These are phyloP conservation scores for Colletotrichum brevisporum DNA, from an alignment of 2,329 filamentous ascomycete species.

Conservation along the genomic window DNA sequence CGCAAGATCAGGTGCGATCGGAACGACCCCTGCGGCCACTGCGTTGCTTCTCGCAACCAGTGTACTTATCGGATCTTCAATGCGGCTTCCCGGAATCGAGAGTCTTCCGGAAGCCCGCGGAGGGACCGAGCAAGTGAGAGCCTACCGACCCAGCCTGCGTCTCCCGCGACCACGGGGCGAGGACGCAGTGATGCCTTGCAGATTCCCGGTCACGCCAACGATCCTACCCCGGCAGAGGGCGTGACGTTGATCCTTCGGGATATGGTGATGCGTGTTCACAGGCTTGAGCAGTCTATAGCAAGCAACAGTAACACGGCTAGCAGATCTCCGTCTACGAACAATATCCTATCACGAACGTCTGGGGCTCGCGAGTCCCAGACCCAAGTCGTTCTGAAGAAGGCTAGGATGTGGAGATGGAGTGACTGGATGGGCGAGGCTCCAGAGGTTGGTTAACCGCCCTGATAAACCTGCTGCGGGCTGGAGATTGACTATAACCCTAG, in stretches of 20 bases:
- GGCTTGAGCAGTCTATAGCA: not conserved
- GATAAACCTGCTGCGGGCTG: not conserved
- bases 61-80: constrained; percentile 49
- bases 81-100: not conserved
- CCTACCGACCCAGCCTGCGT: not conserved
- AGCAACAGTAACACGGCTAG: not conserved
- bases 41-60: constrained; percentile 47
- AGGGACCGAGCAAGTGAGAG: not conserved
- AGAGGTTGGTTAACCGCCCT: constrained; percentile 39
- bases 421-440: constrained; percentile 42
- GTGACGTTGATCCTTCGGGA: constrained; percentile 16
- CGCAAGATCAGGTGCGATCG: constrained; percentile 63
- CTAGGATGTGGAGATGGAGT: constrained; percentile 51
- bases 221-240: constrained; percentile 13
- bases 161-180: not conserved
- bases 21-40: constrained; percentile 56
- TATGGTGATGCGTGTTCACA: not conserved
- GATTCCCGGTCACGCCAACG: not conserved
- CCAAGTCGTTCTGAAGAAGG: constrained; percentile 52
- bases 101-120: not conserved
- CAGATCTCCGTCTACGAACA: not conserved
- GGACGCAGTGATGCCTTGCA: not conserved
- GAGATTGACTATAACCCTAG: constrained; percentile 39
- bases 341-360: constrained; percentile 44
- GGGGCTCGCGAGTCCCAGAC: constrained; percentile 48